Conservation (phyloP, 83 land plant genomes). For the Picea abies region DNA sequence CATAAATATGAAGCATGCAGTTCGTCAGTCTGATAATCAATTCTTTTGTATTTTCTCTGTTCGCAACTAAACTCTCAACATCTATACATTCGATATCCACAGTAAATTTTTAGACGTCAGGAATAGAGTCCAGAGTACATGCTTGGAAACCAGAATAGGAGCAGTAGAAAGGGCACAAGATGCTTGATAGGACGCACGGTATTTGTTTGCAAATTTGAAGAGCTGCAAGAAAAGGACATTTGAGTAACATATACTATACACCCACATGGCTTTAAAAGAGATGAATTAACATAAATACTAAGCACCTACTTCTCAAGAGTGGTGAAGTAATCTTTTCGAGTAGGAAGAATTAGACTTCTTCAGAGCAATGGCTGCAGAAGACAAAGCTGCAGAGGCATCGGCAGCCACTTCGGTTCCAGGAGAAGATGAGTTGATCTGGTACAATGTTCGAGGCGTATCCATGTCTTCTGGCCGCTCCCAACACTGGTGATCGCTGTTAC, state of each 20-base stretch:
- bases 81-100: too few relatives aligned
- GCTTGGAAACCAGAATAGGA: not conserved
- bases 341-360: constrained; percentile 19
- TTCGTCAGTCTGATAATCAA: constrained; percentile 14
- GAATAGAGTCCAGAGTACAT: constrained; percentile 19
- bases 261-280: not conserved
- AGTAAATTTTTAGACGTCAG: too few relatives aligned
- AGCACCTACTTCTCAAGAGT: constrained; percentile 32
- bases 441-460: constrained; percentile 14
- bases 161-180: constrained; percentile 80
- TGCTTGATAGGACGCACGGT: constrained; percentile 22
- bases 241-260: constrained; percentile 54
- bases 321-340: constrained; percentile 22
- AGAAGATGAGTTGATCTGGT: constrained; percentile 28
- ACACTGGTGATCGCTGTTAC: not conserved
- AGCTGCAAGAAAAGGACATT: constrained; percentile 74
- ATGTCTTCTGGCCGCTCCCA: too few relatives aligned
- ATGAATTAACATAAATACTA: not conserved
- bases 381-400: constrained; percentile 69
- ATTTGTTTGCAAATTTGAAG: constrained; percentile 41
- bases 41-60: constrained; percentile 55
- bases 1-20: constrained; percentile 66
- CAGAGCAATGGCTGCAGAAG: constrained; percentile 62
- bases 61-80: constrained; percentile 7
- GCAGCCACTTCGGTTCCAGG: constrained; percentile 70